Percentiles rank a stretch among this genome's conserved stretches.
phyloP scores from a whole-genome alignment of 2,329 filamentous ascomycete species.

The Dactylellina parvicollis region DNA sequence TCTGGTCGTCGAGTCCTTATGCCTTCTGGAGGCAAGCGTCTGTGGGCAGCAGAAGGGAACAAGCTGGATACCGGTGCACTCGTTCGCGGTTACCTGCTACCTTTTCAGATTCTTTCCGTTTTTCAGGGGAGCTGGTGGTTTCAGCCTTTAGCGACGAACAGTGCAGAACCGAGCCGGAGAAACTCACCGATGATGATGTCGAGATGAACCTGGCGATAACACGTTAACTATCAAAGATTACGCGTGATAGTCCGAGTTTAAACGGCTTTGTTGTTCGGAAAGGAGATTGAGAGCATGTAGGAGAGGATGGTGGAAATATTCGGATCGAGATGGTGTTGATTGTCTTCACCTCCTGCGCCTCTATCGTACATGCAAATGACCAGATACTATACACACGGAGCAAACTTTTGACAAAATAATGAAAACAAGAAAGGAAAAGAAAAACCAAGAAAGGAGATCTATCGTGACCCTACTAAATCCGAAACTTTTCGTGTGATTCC shows the following conservation, averaged over 20 bases:
- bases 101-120: neutral
- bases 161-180: neutral
- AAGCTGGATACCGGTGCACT: conserved; percentile 13
- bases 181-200: neutral
- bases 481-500: neutral
- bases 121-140: conserved; percentile 50
- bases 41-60: too few species aligned
- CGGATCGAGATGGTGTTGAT: neutral
- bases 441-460: conserved; percentile 27
- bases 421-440: conserved; percentile 4
- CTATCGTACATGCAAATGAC: conserved; percentile 35
- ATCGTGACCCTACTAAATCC: neutral
- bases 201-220: neutral
- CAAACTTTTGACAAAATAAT: conserved; percentile 16
- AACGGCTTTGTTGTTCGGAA: neutral
- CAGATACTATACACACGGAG: neutral
- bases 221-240: neutral
- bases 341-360: conserved; percentile 9
- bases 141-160: conserved; percentile 8
- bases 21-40: too few species aligned
- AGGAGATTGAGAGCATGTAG: neutral
- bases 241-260: neutral
- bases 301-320: neutral
- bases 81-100: neutral
- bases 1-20: too few species aligned